Evolutionary conservation across 73 alveolate species (phyloP).

Genomic region (Blepharisma japonicum): DNA sequence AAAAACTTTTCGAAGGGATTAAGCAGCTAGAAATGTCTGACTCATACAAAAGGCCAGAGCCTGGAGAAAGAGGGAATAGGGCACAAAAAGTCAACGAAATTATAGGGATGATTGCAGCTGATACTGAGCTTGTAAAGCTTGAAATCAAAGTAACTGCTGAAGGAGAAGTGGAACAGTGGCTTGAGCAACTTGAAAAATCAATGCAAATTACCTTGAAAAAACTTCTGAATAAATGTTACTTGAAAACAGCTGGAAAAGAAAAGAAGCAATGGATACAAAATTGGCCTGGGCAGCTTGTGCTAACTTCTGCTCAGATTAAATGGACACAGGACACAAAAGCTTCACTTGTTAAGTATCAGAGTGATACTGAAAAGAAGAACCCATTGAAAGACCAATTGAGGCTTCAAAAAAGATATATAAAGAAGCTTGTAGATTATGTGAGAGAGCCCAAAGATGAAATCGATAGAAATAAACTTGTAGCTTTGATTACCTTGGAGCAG

Average conservation of each 20-base stretch:
- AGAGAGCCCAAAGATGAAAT: conserved; percentile 41
- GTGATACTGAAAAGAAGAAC: conserved; percentile 29
- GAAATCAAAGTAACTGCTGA: conserved; percentile 81
- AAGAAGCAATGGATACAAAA: conserved; percentile 75
- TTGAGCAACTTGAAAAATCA: conserved; percentile 80
- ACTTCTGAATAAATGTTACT: conserved; percentile 38
- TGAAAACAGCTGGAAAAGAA: conserved; percentile 49
- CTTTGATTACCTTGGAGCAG: conserved; percentile 93
- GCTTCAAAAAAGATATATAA: neutral
- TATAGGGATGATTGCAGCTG: conserved; percentile 90
- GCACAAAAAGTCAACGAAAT: conserved; percentile 68
- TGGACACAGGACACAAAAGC: conserved; percentile 66
- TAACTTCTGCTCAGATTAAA: conserved; percentile 72
- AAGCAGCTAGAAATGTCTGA: conserved; percentile 61
- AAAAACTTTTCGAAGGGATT: conserved; percentile 98
- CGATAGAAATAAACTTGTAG: conserved; percentile 81
- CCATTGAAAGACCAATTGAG: conserved; percentile 22
- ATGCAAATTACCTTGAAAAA: conserved; percentile 87
- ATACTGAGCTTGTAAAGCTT: conserved; percentile 83
- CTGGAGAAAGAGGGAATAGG: conserved; percentile 35
- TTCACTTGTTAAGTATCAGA: conserved; percentile 26
- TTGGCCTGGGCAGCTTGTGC: conserved; percentile 79
- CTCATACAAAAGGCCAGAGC: conserved; percentile 23
- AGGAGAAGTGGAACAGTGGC: conserved; percentile 95
- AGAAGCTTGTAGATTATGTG: conserved; percentile 36